Percentiles rank a stretch among this genome's conserved stretches.
phyloP scores from a whole-genome alignment of 371 early-diverging fungal genomes.

The Coemansia sp. region DNA sequence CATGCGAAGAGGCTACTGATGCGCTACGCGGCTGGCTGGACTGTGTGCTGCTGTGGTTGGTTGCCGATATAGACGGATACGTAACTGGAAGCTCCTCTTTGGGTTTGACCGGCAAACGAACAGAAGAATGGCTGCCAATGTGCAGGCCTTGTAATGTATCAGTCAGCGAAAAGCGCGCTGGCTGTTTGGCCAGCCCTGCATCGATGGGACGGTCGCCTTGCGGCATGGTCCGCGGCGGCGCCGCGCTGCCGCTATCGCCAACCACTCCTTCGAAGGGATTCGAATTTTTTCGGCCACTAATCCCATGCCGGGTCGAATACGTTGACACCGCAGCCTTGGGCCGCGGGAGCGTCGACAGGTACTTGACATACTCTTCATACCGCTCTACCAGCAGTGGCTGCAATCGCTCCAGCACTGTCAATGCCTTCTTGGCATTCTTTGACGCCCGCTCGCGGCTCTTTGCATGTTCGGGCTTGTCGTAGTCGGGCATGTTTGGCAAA shows the following conservation, averaged over 20 bases:
- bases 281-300: slow-evolving; percentile 9
- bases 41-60: neutral
- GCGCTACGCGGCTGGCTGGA: neutral
- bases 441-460: slow-evolving; percentile 35
- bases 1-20: neutral
- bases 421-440: slow-evolving; percentile 33
- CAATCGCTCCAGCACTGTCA: slow-evolving; percentile 42
- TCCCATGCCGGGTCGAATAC: slow-evolving; percentile 36
- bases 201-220: neutral
- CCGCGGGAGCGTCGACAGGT: slow-evolving; percentile 44
- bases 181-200: neutral
- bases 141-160: slow-evolving; percentile 11
- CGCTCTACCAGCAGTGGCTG: slow-evolving; percentile 47
- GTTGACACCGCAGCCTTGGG: slow-evolving; percentile 41
- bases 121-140: slow-evolving; percentile 1
- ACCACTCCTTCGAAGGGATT: neutral
- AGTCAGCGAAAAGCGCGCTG: slow-evolving; percentile 16
- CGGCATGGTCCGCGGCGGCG: neutral
- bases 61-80: slow-evolving; percentile 18
- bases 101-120: neutral
- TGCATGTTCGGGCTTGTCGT: slow-evolving; percentile 36
- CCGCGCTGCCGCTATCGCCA: neutral
- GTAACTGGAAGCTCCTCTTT: slow-evolving; percentile 7
- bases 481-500: slow-evolving; percentile 50
- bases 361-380: slow-evolving; percentile 44